A percentile compares a stretch with the other conserved stretches of the same genome.
Conservation (phyloP, 2,329 filamentous ascomycete species). For the Alternaria viburni region DNA sequence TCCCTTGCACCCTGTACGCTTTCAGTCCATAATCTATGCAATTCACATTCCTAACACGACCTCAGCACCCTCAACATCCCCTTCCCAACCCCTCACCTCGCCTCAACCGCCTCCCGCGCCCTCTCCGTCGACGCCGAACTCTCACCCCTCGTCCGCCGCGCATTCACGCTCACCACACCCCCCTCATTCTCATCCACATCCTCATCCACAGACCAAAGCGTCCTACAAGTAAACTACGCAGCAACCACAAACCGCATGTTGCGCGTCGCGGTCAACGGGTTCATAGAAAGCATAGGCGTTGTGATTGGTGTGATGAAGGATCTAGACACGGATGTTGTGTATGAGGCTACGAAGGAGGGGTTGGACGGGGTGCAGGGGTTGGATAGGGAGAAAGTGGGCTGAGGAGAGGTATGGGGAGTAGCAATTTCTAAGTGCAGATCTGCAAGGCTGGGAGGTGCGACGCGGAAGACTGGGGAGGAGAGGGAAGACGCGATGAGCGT, state of each 20-base stretch:
- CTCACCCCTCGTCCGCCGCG: slow-evolving; percentile 79
- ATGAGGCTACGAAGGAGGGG: slow-evolving; percentile 50
- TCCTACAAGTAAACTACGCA: slow-evolving; percentile 77
- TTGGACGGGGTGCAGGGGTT: slow-evolving; percentile 72
- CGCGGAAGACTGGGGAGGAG: neutral
- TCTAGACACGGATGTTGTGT: slow-evolving; percentile 82
- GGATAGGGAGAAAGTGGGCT: slow-evolving; percentile 69
- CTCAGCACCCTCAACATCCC: slow-evolving; percentile 75
- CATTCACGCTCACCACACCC: slow-evolving; percentile 62
- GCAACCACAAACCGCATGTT: slow-evolving; percentile 97
- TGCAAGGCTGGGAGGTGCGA: neutral
- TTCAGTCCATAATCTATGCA: neutral
- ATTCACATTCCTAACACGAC: neutral
- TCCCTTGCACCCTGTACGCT: slow-evolving; percentile 50
- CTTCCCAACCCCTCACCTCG: slow-evolving; percentile 80
- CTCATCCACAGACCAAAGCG: slow-evolving; percentile 37
- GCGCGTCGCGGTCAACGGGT: slow-evolving; percentile 92
- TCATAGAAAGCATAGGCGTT: slow-evolving; percentile 87
- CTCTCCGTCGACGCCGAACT: slow-evolving; percentile 88
- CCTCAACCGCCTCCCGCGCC: slow-evolving; percentile 74
- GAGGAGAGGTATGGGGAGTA: neutral
- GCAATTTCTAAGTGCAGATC: neutral
- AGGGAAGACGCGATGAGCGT: neutral
- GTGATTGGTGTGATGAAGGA: slow-evolving; percentile 90
- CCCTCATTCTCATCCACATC: neutral